Base-by-base conservation (phyloP, 2,329 filamentous ascomycete species). In the Mycocentrospora acerina region DNA sequence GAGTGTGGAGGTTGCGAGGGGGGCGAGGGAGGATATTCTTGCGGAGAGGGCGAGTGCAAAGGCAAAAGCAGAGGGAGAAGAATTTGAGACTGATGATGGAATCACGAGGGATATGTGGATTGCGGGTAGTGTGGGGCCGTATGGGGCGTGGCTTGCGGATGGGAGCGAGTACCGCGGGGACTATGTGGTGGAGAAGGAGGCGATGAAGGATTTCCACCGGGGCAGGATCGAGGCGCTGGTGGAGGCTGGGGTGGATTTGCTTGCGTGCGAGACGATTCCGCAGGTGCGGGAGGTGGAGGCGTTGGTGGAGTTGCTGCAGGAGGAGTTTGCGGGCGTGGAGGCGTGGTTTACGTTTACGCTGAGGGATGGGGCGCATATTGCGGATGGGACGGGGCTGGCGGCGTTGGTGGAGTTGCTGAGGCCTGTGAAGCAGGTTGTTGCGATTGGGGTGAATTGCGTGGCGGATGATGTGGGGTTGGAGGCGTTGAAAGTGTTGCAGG, bases 231-330 rank as follows among this genome's bases (percentile, higher is more conserved):
- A 60, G 30, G 68, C 67, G 6, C 50, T 76, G 3, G 44, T 74
- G 1, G 59, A 62, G 4, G 63, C 68, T 4, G 69, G 68, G 11
- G 69, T 67, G 2, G 71, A 75, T 46, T 31, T 74, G 3, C 57
- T 76, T 2, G 72, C 71, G 6, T 57, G 65, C 17, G 73, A 76
- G 46, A 75, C 72, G 0, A 69, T 75, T 19, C 73, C 73, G 2
- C 67, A 55, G 3, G 48, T 66, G 18, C 13, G 40, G 2, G 73
- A 76, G 51, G 60, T 66, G 4, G 42, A 59, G 30, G 71, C 68
- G 0, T 40, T 76, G 16, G 34, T 69, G 0, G 46, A 63, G n/a
- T 46, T 76, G 16, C 48, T 76, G 12, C 18, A 28, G 6, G 46
- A 45, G 4, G 69, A 73, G 34, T 73, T 72, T 38, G 52, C 62